A percentile compares a stretch with the other conserved stretches of the same genome.
phyloP scores from a whole-genome alignment of 805 yeast genomes.

The Lipomyces sp. region DNA sequence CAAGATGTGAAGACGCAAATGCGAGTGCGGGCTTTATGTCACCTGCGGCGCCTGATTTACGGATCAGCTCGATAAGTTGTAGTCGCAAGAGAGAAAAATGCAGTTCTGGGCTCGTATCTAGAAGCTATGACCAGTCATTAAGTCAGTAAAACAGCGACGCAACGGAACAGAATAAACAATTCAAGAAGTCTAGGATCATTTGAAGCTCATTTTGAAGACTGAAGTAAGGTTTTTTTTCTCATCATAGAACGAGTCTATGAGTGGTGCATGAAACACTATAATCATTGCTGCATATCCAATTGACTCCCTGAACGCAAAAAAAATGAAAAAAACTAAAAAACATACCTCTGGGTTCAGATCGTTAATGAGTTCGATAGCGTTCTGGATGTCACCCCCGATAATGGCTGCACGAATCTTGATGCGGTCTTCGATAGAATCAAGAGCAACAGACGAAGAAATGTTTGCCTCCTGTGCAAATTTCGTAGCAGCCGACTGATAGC shows the following conservation, averaged over 20 bases:
- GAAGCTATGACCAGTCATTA: slow-evolving; percentile 34
- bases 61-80: slow-evolving; percentile 75
- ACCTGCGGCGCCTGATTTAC: slow-evolving; percentile 43
- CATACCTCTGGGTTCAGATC: slow-evolving; percentile 54
- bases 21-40: slow-evolving; percentile 33
- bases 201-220: slow-evolving; percentile 33
- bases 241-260: slow-evolving; percentile 27
- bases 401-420: slow-evolving; percentile 53
- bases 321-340: not conserved
- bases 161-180: not conserved
- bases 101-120: slow-evolving; percentile 59
- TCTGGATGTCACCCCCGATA: slow-evolving; percentile 57
- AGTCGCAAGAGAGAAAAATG: slow-evolving; percentile 72
- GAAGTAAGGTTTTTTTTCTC: slow-evolving; percentile 32
- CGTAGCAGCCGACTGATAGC: slow-evolving; percentile 64
- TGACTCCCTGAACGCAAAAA: not conserved
- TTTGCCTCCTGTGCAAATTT: slow-evolving; percentile 56
- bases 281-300: slow-evolving; percentile 19
- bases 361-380: slow-evolving; percentile 56
- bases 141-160: not conserved
- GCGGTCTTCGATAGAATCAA: slow-evolving; percentile 52
- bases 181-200: not conserved
- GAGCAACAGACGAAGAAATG: slow-evolving; percentile 40
- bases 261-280: slow-evolving; percentile 34
- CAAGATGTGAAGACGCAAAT: slow-evolving; percentile 45